A percentile compares a stretch with the other conserved stretches of the same genome.
These are phyloP conservation scores for Cladosporium cucumerinum DNA, from an alignment of 2,329 filamentous ascomycete species.

Conservation along the genomic window DNA sequence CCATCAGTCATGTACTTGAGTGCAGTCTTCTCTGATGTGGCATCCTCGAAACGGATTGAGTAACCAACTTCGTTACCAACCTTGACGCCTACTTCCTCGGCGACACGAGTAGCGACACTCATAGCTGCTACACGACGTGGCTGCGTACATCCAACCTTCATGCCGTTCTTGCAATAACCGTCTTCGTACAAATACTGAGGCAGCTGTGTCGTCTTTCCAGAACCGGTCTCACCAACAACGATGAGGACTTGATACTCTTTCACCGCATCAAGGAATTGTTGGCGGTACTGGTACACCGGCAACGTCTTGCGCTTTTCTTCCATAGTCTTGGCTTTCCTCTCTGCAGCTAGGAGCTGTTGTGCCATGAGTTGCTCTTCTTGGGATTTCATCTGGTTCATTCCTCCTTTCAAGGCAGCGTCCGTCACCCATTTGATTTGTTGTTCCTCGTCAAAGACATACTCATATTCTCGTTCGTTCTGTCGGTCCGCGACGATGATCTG, in stretches of 20 bases:
- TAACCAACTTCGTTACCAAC: conserved; percentile 92
- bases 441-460: conserved; percentile 86
- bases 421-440: conserved; percentile 83
- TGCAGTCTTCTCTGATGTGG: conserved; percentile 83
- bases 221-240: conserved; percentile 91
- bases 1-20: conserved; percentile 98
- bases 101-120: conserved; percentile 94
- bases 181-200: conserved; percentile 92
- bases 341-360: conserved; percentile 80
- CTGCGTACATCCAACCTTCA: conserved; percentile 90
- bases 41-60: conserved; percentile 90
- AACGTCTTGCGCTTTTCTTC: conserved; percentile 87
- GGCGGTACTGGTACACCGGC: conserved; percentile 83
- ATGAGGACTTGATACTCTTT: conserved; percentile 82
- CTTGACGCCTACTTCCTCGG: conserved; percentile 87
- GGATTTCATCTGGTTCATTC: conserved; percentile 63
- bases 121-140: conserved; percentile 94
- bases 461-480: conserved; percentile 78
- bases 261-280: conserved; percentile 84
- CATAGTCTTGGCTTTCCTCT: conserved; percentile 82
- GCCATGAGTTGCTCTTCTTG: conserved; percentile 77
- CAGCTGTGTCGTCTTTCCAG: conserved; percentile 92
- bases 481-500: conserved; percentile 74
- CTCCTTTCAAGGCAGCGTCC: conserved; percentile 69
- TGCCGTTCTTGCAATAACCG: conserved; percentile 77